Evolutionary conservation across 2,329 filamentous ascomycete species (phyloP).

Genomic region (Gremmenia infestans): DNA sequence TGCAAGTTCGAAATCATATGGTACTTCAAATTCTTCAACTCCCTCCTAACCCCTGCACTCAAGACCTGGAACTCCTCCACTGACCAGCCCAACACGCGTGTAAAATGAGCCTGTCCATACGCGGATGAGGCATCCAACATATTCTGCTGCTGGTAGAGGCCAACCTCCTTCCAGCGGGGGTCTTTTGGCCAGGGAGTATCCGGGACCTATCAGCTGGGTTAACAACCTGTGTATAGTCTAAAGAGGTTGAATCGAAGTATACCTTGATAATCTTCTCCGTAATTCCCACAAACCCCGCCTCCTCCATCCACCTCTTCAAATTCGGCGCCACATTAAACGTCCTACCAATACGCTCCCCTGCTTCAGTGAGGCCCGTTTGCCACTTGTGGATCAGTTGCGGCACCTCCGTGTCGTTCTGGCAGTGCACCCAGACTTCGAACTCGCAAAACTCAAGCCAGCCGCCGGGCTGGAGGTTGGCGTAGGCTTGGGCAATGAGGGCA

Average conservation of each 20-base stretch:
- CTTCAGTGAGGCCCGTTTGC: constrained; percentile 15
- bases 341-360: constrained; percentile 34
- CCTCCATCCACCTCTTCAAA: constrained; percentile 26
- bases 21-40: constrained; percentile 27
- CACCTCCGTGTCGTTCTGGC: constrained; percentile 12
- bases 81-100: constrained; percentile 28
- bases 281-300: constrained; percentile 34
- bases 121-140: constrained; percentile 16
- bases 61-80: constrained; percentile 26
- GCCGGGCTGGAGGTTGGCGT: constrained; percentile 19
- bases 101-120: constrained; percentile 25
- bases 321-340: constrained; percentile 16
- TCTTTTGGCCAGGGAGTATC: constrained; percentile 37
- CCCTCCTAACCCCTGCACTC: constrained; percentile 27
- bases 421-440: constrained; percentile 18
- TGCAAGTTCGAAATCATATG: constrained; percentile 32
- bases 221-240: neutral
- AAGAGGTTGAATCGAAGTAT: neutral
- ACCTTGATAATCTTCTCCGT: constrained; percentile 13
- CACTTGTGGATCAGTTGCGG: constrained; percentile 15
- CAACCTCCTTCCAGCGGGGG: constrained; percentile 33
- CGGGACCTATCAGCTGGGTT: constrained; percentile 7
- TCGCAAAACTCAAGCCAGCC: constrained; percentile 25
- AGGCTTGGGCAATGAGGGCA: constrained; percentile 17
- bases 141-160: constrained; percentile 24